Evolutionary conservation across 495 filamentous ascomycete species (phyloP).

Genomic region (Daldinia caldariorum): DNA sequence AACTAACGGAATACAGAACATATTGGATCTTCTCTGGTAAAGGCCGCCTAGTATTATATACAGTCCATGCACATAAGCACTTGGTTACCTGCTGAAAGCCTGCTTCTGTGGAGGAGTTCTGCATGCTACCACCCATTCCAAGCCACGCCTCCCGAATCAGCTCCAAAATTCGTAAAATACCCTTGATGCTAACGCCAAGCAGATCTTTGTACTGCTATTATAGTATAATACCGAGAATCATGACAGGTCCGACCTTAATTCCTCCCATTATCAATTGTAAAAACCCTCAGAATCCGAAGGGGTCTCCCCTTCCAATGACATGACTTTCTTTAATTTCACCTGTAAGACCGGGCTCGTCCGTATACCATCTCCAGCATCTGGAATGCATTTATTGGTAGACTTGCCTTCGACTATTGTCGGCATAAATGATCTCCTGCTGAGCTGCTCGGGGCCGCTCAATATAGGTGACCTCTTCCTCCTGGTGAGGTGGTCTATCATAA

Average conservation of each 20-base stretch:
- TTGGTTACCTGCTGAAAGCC: constrained; percentile 2
- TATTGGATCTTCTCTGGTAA: constrained; percentile 7
- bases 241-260: constrained; percentile 11
- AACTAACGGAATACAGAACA: not conserved
- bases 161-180: constrained; percentile 13
- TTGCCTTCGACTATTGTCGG: constrained; percentile 50
- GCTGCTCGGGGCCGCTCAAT: constrained; percentile 54
- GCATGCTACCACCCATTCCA: constrained; percentile 28
- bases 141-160: constrained; percentile 10
- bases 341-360: not conserved
- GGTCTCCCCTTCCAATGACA: not conserved
- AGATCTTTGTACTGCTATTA: constrained; percentile 5
- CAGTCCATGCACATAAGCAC: constrained; percentile 21
- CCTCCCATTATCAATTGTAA: not conserved
- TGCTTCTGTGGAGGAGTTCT: not conserved
- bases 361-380: not conserved
- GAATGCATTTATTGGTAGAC: constrained; percentile 45
- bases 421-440: constrained; percentile 52
- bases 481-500: constrained; percentile 50
- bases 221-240: not conserved
- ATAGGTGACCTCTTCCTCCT: constrained; percentile 58
- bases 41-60: constrained; percentile 21
- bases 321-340: not conserved
- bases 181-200: constrained; percentile 18
- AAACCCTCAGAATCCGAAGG: not conserved